These are phyloP conservation scores for Pseudogymnoascus sp. DNA, from an alignment of 2,329 filamentous ascomycete species.

Conservation along the genomic window DNA sequence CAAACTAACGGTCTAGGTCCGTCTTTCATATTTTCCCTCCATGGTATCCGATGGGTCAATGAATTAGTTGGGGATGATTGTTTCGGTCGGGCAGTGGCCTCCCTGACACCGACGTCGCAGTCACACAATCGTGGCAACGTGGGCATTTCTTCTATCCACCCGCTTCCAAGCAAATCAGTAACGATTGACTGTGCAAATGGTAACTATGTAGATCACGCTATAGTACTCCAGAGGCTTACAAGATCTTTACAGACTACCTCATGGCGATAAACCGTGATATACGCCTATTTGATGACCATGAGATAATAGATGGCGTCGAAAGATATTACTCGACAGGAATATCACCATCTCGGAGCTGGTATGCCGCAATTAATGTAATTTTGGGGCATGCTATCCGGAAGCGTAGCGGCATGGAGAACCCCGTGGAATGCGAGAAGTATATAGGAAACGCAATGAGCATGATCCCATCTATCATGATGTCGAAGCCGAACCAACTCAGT, in stretches of 20 bases:
- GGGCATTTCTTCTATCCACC: not conserved
- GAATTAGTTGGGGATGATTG: conserved; percentile 14
- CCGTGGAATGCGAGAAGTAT: conserved; percentile 10
- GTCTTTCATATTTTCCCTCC: conserved; percentile 15
- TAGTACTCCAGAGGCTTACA: not conserved
- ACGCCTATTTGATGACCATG: conserved; percentile 11
- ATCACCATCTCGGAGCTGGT: not conserved
- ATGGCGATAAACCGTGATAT: conserved; percentile 11
- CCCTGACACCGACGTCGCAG: not conserved
- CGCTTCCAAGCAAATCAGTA: not conserved
- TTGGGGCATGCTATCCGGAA: conserved; percentile 12
- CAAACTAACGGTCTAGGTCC: conserved; percentile 12
- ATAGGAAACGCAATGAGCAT: conserved; percentile 14
- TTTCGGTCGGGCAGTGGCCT: conserved; percentile 9
- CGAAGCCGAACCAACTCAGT: conserved; percentile 10
- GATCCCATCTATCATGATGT: conserved; percentile 13
- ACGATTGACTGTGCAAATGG: not conserved
- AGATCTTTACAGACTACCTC: conserved; percentile 8
- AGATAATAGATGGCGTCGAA: conserved; percentile 11
- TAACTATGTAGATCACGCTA: not conserved
- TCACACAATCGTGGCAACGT: not conserved
- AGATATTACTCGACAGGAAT: conserved; percentile 10
- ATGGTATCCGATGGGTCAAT: conserved; percentile 15
- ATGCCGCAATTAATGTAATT: conserved; percentile 15
- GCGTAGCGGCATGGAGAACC: not conserved